Percentiles rank a stretch among this genome's conserved stretches.
phyloP scores from a whole-genome alignment of 2,329 filamentous ascomycete genomes.

The Thielaviopsis ethacetica region DNA sequence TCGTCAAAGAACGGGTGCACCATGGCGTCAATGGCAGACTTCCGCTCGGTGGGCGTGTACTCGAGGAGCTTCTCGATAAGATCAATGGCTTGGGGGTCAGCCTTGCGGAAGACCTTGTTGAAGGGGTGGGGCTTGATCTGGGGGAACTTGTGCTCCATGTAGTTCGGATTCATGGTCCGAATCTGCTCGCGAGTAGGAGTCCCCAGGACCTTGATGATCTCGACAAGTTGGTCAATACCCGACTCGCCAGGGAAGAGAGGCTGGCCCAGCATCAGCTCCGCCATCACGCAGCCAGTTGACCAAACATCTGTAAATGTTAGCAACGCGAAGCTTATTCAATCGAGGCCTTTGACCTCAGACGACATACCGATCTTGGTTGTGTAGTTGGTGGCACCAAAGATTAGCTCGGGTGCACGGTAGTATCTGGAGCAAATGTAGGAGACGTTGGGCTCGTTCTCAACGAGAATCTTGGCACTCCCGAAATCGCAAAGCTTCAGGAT shows the following conservation, averaged over 20 bases:
- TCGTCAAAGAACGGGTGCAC: slow-evolving; percentile 98
- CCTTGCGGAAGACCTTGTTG: slow-evolving; percentile 98
- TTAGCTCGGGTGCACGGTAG: slow-evolving; percentile 93
- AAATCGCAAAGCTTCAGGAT: slow-evolving; percentile 97
- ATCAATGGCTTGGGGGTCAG: slow-evolving; percentile 81
- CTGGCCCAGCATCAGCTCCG: slow-evolving; percentile 95
- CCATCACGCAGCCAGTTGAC: slow-evolving; percentile 99
- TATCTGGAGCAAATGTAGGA: slow-evolving; percentile 99
- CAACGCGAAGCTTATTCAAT: slow-evolving; percentile 29
- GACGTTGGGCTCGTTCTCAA: slow-evolving; percentile 97
- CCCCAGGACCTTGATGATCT: slow-evolving; percentile 97
- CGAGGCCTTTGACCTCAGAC: background rate
- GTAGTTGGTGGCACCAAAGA: slow-evolving; percentile 98
- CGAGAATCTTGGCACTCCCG: slow-evolving; percentile 93
- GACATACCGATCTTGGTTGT: slow-evolving; percentile 95
- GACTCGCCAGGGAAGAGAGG: slow-evolving; percentile 96
- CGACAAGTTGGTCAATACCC: slow-evolving; percentile 93
- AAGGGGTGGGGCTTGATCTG: slow-evolving; percentile 99
- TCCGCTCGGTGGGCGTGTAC: slow-evolving; percentile 91
- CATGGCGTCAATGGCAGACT: slow-evolving; percentile 91
- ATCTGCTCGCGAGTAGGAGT: slow-evolving; percentile 97
- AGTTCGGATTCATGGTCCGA: slow-evolving; percentile 99
- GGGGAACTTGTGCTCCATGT: slow-evolving; percentile 99
- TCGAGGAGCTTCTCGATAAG: slow-evolving; percentile 86
- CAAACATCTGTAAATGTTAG: slow-evolving; percentile 82